A percentile compares a stretch with the other conserved stretches of the same genome.
phyloP scores from a whole-genome alignment of 148 eudicot genomes.

The Rhododendron kiyosumense region DNA sequence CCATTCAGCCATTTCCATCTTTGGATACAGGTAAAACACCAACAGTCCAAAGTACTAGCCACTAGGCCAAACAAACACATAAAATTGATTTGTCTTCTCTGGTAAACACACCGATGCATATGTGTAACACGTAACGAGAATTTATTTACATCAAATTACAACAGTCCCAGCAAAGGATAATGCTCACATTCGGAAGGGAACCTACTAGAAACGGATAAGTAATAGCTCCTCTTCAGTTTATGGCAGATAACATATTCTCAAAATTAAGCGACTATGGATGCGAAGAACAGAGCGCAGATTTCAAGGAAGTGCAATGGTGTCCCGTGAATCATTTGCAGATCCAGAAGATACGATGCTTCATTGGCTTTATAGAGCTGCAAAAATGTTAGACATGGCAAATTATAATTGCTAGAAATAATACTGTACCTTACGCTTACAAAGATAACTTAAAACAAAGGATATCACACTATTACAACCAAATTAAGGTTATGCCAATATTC shows the following conservation, averaged over 20 bases:
- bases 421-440: no score
- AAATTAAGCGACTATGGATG: constrained; percentile 2
- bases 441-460: neutral
- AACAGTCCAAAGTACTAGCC: neutral
- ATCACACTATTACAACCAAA: neutral
- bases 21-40: neutral
- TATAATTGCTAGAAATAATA: neutral
- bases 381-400: neutral
- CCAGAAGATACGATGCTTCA: constrained; percentile 16
- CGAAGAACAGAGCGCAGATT: constrained; percentile 15
- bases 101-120: neutral
- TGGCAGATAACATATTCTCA: neutral
- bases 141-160: neutral
- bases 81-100: neutral
- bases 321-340: constrained; percentile 16
- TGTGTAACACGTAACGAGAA: neutral
- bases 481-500: neutral
- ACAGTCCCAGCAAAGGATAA: neutral
- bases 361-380: constrained; percentile 21
- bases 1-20: neutral
- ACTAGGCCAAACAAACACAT: neutral
- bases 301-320: constrained; percentile 22
- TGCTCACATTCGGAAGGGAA: neutral
- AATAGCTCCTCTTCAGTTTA: neutral
- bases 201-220: neutral